Base-by-base conservation (phyloP, 164 flowering plant species). In the Vitis amurensis region DNA sequence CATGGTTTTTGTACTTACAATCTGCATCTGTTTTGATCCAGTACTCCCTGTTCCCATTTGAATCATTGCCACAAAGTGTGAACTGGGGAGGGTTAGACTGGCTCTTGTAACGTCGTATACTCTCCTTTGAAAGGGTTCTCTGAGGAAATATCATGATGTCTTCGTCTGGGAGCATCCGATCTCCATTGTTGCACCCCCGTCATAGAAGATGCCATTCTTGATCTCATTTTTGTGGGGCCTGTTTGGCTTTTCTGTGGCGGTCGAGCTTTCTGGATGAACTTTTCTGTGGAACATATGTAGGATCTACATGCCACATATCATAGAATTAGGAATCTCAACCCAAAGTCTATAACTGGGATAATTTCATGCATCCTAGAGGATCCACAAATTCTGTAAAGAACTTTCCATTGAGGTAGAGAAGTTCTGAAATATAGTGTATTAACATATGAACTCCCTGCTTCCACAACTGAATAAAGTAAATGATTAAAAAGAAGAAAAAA, bases 11-110 rank as follows among this genome's bases (percentile, higher is more conserved):
- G 16, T 74, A 87, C 99, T 90, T 88, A 94, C 99, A 94, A 64
- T 94, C 96, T 60, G 92, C 89, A 67, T 94, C 99, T 53, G 97
- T 86, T 76, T 85, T 92, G 81, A 94, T 89, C 98, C 97, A 94
- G 77, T 74, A 81, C 75, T 92, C 97, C 64, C 84, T 77, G 72
- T 77, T 90, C 50, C 79, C 92, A 77, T 73, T 80, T 52, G 93
- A 86, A 50, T 85, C 87, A 50, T 76, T 76, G 69, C 79, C 76
- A 17, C 51, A 50, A 16, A 76, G 64, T n/a, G 71, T 68, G 64
- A 76, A 68, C 1, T 81, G 81, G 15, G 85, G 61, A 27, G 82
- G 74, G 59, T 74, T 75, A 3, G 85, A 73, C 61, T 76, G 84
- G 74, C 78, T 76, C 60, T 83, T 82, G 77, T 72, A 70, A 71